These are phyloP conservation scores for Colletotrichum spaethianum DNA, from an alignment of 2,329 filamentous ascomycete species.

Conservation along the genomic window DNA sequence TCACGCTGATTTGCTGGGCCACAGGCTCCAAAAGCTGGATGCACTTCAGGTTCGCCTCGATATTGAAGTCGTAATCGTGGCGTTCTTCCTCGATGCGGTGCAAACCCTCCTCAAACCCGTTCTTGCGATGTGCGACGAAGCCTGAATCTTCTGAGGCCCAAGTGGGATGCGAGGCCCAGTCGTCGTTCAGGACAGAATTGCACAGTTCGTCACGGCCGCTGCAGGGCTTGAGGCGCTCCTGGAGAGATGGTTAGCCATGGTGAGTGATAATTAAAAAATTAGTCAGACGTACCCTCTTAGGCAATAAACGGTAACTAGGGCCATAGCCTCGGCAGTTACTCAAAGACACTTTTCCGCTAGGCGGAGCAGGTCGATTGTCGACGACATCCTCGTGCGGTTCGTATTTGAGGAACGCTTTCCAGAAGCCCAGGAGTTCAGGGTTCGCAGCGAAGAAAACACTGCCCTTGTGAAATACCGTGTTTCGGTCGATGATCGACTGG, in stretches of 20 bases:
- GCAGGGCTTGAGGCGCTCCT: conserved; percentile 91
- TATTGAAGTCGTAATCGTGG: conserved; percentile 98
- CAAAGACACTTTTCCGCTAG: conserved; percentile 87
- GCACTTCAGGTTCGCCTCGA: conserved; percentile 93
- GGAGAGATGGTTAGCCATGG: conserved; percentile 5
- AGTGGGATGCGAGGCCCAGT: conserved; percentile 98
- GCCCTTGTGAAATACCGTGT: conserved; percentile 86
- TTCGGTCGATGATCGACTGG: conserved; percentile 90
- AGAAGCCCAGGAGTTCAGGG: conserved; percentile 88
- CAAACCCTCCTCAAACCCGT: conserved; percentile 92
- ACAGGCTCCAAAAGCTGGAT: conserved; percentile 97
- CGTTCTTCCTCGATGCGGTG: conserved; percentile 98
- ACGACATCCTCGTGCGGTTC: conserved; percentile 83
- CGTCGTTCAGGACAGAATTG: conserved; percentile 92
- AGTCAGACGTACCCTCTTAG: conserved; percentile 74
- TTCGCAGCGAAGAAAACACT: conserved; percentile 90
- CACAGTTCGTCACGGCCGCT: conserved; percentile 96
- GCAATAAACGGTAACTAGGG: conserved; percentile 93
- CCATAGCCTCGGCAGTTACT: conserved; percentile 97
- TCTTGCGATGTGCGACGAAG: conserved; percentile 98
- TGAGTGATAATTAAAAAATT: no score
- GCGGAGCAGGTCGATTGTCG: conserved; percentile 82
- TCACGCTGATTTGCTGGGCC: conserved; percentile 88
- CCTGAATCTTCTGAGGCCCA: conserved; percentile 99
- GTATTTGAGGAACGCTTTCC: conserved; percentile 86